These are phyloP conservation scores for Trichoderma virens DNA, from an alignment of 495 filamentous ascomycete genomes.

Conservation along the genomic window DNA sequence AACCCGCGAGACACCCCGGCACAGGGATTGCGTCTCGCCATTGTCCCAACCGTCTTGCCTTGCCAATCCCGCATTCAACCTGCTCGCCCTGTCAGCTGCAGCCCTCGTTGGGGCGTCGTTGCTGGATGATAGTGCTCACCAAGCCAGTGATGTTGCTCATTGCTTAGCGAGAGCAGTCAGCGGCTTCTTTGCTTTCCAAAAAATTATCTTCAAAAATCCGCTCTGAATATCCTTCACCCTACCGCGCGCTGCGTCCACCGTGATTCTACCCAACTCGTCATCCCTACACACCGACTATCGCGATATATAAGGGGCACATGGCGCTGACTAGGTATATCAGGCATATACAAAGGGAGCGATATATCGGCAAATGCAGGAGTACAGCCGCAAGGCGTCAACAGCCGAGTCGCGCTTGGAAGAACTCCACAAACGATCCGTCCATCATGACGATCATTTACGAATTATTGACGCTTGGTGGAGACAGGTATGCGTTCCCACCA, in stretches of 20 bases:
- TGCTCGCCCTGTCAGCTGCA: background rate
- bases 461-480: conserved; percentile 85
- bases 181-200: conserved; percentile 1
- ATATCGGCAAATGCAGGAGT: conserved; percentile 93
- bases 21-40: background rate
- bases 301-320: conserved; percentile 15
- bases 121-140: conserved; percentile 8
- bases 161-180: background rate
- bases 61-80: background rate
- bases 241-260: background rate
- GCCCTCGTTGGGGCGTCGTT: conserved; percentile 2
- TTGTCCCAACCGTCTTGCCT: background rate
- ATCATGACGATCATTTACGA: conserved; percentile 88
- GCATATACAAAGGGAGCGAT: conserved; percentile 97
- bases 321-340: conserved; percentile 44
- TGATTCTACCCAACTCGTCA: background rate
- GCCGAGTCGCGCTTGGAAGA: conserved; percentile 71
- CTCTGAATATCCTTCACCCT: background rate
- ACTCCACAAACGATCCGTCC: conserved; percentile 60
- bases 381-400: conserved; percentile 76
- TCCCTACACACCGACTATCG: conserved; percentile 12
- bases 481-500: conserved; percentile 54
- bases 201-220: background rate
- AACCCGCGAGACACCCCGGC: background rate
- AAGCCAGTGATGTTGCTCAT: conserved; percentile 8